Base-by-base conservation (phyloP, 805 yeast species). In the Cyberlindnera sargentensis region DNA sequence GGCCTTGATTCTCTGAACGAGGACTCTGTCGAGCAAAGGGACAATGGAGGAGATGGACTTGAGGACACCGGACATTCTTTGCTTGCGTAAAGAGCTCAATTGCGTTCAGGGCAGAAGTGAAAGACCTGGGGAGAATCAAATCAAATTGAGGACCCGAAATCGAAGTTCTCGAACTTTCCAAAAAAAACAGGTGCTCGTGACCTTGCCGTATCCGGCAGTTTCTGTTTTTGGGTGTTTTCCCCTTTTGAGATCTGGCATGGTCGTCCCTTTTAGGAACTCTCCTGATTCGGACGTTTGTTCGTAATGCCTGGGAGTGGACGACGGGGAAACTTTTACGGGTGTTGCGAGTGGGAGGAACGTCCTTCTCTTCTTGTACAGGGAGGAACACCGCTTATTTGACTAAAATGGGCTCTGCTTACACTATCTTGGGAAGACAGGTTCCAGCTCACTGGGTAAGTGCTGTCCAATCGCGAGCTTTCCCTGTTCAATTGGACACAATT, bases 11-110 rank as follows among this genome's bases (percentile, higher is more conserved):
- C 97, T 85, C 73, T 90, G 97, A 50, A 93, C 96, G 51, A 93
- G 79, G 48, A 93, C 91, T 71, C 99, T 84, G 81, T 93, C 98
- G 56, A 93, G 75, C 56, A 95, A 80, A 51, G 99, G 99, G 54
- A 83, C 82, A 63, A 93, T 83, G 47, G 88, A 77, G 70, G 88
- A 84, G 58, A 87, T 93, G 53, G 86, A 80, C 67, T 86, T 88
- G 63, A 84, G 70, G 52, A 84, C 63, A 40, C 89, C 75, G 47
- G 78, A 67, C 79, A 51, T 50, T 43, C 8, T 32, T 15, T 24
- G 8, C 6, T 1, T 31, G 26, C 8, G 41, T 11, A 28, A 20
- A 37, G 10, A 3, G 6, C 2, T 29, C 7, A 5, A 15, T 28
- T n/a, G 33, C 8, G 11, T 15, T 27, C 25, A 27, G 6, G n/a